Evolutionary conservation across 352 stramenopile species (phyloP).

Genomic region (Thalassiosira mediterranea): DNA sequence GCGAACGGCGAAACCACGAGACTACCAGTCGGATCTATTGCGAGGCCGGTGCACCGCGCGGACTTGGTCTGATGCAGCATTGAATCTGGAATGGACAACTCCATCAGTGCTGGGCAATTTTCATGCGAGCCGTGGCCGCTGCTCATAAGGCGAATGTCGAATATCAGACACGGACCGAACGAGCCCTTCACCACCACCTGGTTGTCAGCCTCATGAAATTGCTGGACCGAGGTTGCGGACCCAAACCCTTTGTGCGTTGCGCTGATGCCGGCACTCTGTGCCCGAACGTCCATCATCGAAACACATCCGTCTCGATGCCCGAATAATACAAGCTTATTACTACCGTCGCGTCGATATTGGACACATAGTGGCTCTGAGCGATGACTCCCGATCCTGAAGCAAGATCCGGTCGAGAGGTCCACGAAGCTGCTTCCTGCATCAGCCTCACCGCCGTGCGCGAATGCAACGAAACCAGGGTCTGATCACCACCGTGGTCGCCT

Average conservation of each 20-base stretch:
- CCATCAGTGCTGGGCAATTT: constrained; percentile 16
- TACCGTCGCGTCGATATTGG: constrained; percentile 18
- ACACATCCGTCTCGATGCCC: constrained; percentile 51
- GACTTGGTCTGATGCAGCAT: constrained; percentile 41
- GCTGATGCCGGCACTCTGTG: constrained; percentile 9
- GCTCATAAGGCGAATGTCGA: constrained; percentile 32
- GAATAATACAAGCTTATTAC: constrained; percentile 24
- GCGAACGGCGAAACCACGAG: constrained; percentile 44
- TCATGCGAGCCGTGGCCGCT: constrained; percentile 15
- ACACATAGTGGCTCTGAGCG: constrained; percentile 41
- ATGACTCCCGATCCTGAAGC: background rate
- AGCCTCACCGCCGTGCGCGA: constrained; percentile 27
- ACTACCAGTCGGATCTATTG: constrained; percentile 38
- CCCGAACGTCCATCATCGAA: constrained; percentile 42
- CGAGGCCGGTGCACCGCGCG: constrained; percentile 34
- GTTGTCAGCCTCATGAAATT: constrained; percentile 26
- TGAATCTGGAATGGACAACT: constrained; percentile 21
- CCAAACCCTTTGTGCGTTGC: constrained; percentile 29
- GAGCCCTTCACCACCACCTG: constrained; percentile 41
- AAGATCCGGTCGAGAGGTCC: constrained; percentile 12
- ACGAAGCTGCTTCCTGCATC: constrained; percentile 15
- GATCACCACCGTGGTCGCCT: background rate
- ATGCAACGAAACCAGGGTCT: constrained; percentile 24
- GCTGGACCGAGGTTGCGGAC: constrained; percentile 36
- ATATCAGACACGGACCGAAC: constrained; percentile 44